Conservation (phyloP, 225 moss, liverwort and hornwort genomes). For the Marchantia paleacea region DNA sequence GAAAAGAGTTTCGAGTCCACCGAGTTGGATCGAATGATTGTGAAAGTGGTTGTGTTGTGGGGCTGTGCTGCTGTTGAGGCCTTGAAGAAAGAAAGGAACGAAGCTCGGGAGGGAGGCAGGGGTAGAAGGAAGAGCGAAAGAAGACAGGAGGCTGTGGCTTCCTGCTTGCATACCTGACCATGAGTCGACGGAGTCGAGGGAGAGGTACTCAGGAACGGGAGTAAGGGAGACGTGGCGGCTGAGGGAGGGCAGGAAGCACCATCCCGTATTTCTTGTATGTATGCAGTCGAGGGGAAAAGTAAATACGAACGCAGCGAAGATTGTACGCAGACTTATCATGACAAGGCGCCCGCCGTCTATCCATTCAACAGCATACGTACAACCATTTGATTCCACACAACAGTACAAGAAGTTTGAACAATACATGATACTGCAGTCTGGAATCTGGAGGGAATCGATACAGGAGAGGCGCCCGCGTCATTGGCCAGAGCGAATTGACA, state of each 20-base stretch:
- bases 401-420: not conserved
- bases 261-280: not conserved
- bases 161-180: too few species aligned
- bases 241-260: not conserved
- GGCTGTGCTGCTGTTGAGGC: too few species aligned
- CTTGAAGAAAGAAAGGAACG: too few species aligned
- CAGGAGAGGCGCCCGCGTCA: not conserved
- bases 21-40: too few species aligned
- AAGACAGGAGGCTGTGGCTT: too few species aligned
- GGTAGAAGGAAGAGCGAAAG: too few species aligned
- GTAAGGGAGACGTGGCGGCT: not conserved
- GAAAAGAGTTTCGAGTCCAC: too few species aligned
- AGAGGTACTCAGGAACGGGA: too few species aligned
- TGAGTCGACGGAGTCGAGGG: too few species aligned
- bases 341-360: conserved; percentile 9
- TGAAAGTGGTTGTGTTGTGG: too few species aligned
- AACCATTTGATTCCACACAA: not conserved
- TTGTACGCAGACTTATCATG: not conserved
- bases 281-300: not conserved
- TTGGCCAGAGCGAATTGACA: conserved; percentile 1
- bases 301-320: not conserved
- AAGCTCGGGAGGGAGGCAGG: too few species aligned
- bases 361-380: not conserved
- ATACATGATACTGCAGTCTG: not conserved
- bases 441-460: not conserved